Conservation (phyloP, 2,329 filamentous ascomycete species). For the Arachnomyces sp. region DNA sequence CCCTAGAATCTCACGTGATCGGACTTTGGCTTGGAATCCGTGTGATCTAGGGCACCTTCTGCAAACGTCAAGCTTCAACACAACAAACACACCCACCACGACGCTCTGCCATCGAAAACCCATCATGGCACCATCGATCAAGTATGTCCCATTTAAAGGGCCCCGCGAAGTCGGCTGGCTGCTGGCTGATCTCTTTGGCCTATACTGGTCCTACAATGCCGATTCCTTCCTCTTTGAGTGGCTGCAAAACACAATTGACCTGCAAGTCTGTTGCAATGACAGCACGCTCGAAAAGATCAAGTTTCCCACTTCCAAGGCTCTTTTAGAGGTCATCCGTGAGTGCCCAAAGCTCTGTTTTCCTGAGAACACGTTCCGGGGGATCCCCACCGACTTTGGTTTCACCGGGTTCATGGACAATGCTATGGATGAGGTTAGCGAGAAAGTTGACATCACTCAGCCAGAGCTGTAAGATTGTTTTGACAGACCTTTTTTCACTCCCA, state of each 20-base stretch:
- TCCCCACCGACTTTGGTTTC: background rate
- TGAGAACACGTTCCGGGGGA: background rate
- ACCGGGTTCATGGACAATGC: constrained; percentile 5
- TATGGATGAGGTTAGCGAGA: background rate
- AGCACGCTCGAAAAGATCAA: constrained; percentile 3
- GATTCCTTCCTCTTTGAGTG: constrained; percentile 5
- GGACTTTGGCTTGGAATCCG: too few relatives aligned
- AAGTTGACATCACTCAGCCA: background rate
- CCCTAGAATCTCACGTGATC: too few relatives aligned
- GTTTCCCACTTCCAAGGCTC: background rate
- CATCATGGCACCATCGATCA: constrained; percentile 2
- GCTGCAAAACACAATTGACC: constrained; percentile 4
- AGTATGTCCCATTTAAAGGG: constrained; percentile 1
- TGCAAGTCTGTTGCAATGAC: constrained; percentile 8
- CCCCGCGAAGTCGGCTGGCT: constrained; percentile 1
- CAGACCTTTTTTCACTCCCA: background rate
- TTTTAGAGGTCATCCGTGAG: constrained; percentile 1
- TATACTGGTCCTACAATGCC: background rate
- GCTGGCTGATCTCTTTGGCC: constrained; percentile 2
- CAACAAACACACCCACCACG: background rate
- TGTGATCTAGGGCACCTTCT: too few relatives aligned
- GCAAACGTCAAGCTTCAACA: too few relatives aligned
- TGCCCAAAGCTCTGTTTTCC: constrained; percentile 2
- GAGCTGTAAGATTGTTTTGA: background rate
- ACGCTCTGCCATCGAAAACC: too few relatives aligned